These are phyloP conservation scores for Antrodiella citrinella DNA, from an alignment of 768 basidiomycete genomes.

Conservation along the genomic window DNA sequence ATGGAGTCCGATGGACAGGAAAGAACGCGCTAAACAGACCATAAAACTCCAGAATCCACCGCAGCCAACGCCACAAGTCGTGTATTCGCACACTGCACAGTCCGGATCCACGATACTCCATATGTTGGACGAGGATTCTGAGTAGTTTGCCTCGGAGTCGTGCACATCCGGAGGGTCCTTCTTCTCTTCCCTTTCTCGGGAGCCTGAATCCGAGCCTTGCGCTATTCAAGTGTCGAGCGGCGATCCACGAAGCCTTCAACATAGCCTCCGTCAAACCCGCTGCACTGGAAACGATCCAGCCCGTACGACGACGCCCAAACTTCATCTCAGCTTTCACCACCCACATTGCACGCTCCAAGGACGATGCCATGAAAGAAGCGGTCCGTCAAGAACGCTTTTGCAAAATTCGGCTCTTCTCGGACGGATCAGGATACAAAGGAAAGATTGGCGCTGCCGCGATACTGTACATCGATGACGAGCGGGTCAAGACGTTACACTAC, in stretches of 20 bases:
- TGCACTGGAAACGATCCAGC: slow-evolving; percentile 11
- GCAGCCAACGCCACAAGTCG: background rate
- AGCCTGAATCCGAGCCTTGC: no score
- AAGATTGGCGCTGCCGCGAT: slow-evolving; percentile 25
- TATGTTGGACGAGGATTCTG: background rate
- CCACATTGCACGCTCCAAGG: background rate
- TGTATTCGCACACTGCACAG: no score
- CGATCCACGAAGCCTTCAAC: slow-evolving; percentile 18
- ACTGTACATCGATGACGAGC: slow-evolving; percentile 7
- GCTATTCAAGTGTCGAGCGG: background rate
- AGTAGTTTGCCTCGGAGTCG: background rate
- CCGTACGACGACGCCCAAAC: slow-evolving; percentile 6
- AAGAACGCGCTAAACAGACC: background rate
- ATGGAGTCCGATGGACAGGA: background rate
- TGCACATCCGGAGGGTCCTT: background rate
- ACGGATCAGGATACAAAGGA: slow-evolving; percentile 21
- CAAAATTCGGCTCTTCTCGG: slow-evolving; percentile 17
- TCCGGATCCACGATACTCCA: background rate
- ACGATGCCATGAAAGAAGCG: slow-evolving; percentile 6
- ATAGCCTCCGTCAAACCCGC: slow-evolving; percentile 9
- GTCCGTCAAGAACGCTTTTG: background rate
- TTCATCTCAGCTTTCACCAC: slow-evolving; percentile 5
- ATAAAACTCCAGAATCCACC: background rate
- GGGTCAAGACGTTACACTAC: slow-evolving; percentile 4
- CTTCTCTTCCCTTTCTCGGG: no score